Conservation (phyloP, 2,329 filamentous ascomycete genomes). For the Neocucurbitaria cava region DNA sequence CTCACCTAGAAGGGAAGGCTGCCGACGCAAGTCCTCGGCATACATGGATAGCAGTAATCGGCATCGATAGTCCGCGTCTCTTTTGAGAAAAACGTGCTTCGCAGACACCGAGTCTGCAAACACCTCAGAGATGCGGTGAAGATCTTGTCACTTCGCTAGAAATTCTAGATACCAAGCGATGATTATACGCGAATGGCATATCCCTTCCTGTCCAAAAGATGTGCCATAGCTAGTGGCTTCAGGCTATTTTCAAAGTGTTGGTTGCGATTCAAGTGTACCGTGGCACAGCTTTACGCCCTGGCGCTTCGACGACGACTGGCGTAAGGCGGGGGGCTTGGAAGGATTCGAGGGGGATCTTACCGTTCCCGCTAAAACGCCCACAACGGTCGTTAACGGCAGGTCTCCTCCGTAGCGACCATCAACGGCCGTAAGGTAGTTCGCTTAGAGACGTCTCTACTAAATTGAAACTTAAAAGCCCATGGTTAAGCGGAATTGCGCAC, state of each 20-base stretch:
- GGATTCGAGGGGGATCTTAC: conserved; percentile 16
- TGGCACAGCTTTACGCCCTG: conserved; percentile 11
- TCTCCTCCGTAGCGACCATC: conserved; percentile 9
- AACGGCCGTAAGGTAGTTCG: conserved; percentile 4
- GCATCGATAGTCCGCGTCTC: conserved; percentile 2
- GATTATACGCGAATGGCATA: not conserved
- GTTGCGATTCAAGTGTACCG: not conserved
- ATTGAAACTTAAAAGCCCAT: not conserved
- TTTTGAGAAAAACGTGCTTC: not conserved
- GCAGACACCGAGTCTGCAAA: not conserved
- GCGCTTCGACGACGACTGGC: conserved; percentile 13
- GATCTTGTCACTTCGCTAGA: not conserved
- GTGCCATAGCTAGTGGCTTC: not conserved
- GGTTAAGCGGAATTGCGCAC: not conserved
- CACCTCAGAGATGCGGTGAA: not conserved
- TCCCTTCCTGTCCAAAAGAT: not conserved
- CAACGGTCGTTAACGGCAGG: conserved; percentile 4
- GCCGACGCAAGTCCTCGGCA: conserved; percentile 14
- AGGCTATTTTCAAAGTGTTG: not conserved
- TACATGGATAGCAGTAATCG: conserved; percentile 1
- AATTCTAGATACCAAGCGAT: not conserved
- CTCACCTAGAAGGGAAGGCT: conserved; percentile 1
- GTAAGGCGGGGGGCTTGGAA: conserved; percentile 10
- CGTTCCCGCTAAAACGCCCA: conserved; percentile 17
- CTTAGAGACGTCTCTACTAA: conserved; percentile 2